Evolutionary conservation across 345 rosid species (phyloP).

Genomic region (Microcos paniculata): DNA sequence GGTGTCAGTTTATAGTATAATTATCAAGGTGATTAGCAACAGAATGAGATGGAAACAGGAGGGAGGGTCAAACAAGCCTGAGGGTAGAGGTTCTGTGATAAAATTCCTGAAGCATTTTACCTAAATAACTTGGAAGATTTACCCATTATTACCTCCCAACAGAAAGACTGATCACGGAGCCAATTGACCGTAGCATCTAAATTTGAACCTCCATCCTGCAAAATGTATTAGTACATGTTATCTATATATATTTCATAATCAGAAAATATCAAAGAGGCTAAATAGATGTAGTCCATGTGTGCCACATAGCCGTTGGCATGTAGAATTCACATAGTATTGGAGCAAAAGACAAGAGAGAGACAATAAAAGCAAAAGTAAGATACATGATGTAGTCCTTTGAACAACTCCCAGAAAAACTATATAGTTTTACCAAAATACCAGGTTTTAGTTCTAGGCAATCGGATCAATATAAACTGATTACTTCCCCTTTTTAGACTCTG

Average conservation of each 20-base stretch:
- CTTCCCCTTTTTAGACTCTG: neutral
- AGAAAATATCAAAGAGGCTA: neutral
- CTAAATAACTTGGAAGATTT: neutral
- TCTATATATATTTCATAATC: neutral
- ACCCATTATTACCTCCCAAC: constrained; percentile 62
- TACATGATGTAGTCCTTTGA: neutral
- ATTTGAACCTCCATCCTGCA: constrained; percentile 61
- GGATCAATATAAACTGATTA: neutral
- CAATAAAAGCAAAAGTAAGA: neutral
- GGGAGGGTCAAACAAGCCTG: neutral
- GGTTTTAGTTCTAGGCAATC: neutral
- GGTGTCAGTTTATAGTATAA: neutral
- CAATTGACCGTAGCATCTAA: constrained; percentile 45
- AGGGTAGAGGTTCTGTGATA: neutral
- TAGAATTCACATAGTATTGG: neutral
- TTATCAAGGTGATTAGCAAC: neutral
- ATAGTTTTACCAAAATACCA: neutral
- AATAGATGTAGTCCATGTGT: neutral
- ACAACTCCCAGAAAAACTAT: neutral
- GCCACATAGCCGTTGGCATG: neutral
- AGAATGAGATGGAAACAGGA: neutral
- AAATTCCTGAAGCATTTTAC: neutral
- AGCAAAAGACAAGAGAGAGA: neutral
- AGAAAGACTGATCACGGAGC: constrained; percentile 58
- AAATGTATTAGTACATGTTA: neutral